phyloP scores from a whole-genome alignment of 1,284 basidiomycete species.

The Baeospora myosura region DNA sequence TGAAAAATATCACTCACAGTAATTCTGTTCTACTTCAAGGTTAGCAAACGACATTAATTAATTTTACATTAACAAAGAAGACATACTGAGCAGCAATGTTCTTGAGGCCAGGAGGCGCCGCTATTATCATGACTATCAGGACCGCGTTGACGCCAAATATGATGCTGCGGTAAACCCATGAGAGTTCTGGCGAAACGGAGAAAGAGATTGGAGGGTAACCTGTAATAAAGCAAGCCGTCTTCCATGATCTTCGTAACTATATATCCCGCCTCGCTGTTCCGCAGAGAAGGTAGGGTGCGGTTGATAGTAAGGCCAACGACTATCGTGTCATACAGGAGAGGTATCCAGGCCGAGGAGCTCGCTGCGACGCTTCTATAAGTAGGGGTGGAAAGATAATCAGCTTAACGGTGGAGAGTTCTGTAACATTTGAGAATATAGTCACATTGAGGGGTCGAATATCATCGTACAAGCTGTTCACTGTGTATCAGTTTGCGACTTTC shows the following conservation, averaged over 20 bases:
- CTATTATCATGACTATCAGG: slow-evolving; percentile 39
- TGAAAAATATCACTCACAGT: slow-evolving; percentile 28
- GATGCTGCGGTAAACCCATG: slow-evolving; percentile 21
- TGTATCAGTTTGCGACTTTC: background rate
- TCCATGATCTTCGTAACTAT: slow-evolving; percentile 41
- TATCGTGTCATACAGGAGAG: slow-evolving; percentile 47
- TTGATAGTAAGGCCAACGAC: slow-evolving; percentile 41
- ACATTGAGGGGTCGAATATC: slow-evolving; percentile 39
- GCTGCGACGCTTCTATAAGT: slow-evolving; percentile 26
- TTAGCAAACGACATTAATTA: background rate
- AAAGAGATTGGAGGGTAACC: too few relatives aligned
- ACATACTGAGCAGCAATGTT: slow-evolving; percentile 41
- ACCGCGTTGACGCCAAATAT: slow-evolving; percentile 37
- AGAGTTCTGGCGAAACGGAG: background rate
- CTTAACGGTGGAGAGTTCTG: background rate
- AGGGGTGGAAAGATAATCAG: background rate
- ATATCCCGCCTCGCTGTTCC: slow-evolving; percentile 30
- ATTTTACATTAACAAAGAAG: background rate
- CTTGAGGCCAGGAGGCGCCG: slow-evolving; percentile 28
- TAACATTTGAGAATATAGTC: slow-evolving; percentile 11
- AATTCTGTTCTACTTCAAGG: slow-evolving; percentile 31
- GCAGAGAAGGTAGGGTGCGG: slow-evolving; percentile 34
- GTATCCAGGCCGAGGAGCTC: slow-evolving; percentile 47
- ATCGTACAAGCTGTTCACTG: slow-evolving; percentile 35
- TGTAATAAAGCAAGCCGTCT: slow-evolving; percentile 50